Evolutionary conservation across 768 basidiomycete species (phyloP).

Genomic region (Boletus pseudo-olivaceus): DNA sequence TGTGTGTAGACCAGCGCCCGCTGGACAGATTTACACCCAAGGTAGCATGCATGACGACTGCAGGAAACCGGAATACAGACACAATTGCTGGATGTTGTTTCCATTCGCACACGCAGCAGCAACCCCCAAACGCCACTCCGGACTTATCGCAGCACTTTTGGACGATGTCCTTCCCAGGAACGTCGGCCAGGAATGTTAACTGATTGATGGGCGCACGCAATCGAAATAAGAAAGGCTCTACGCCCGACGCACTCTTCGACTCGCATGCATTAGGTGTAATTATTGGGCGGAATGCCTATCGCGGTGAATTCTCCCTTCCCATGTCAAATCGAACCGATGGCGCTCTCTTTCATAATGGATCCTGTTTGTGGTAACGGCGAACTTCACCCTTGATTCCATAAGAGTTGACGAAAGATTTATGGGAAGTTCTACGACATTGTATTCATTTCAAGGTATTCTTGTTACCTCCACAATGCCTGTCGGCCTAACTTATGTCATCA

Average conservation of each 20-base stretch:
- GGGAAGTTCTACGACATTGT: neutral
- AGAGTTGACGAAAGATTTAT: neutral
- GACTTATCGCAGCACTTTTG: too few species aligned
- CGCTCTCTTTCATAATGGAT: neutral
- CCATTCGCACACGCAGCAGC: too few species aligned
- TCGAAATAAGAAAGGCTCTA: neutral
- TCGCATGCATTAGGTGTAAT: neutral
- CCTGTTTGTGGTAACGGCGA: neutral
- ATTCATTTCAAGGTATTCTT: neutral
- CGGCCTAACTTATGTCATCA: neutral
- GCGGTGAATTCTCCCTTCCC: neutral
- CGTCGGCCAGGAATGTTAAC: too few species aligned
- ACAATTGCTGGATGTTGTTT: too few species aligned
- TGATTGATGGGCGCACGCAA: neutral
- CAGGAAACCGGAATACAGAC: too few species aligned
- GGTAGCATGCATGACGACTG: neutral
- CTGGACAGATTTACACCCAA: neutral
- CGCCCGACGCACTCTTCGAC: neutral
- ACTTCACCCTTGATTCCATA: neutral
- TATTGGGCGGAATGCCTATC: neutral
- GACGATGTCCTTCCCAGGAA: neutral
- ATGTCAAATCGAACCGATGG: neutral
- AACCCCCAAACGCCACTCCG: too few species aligned
- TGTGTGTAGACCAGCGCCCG: too few species aligned
- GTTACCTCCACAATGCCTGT: neutral